Base-by-base conservation (phyloP, 139 green algal species). In the Auxenochlorella protothecoides region DNA sequence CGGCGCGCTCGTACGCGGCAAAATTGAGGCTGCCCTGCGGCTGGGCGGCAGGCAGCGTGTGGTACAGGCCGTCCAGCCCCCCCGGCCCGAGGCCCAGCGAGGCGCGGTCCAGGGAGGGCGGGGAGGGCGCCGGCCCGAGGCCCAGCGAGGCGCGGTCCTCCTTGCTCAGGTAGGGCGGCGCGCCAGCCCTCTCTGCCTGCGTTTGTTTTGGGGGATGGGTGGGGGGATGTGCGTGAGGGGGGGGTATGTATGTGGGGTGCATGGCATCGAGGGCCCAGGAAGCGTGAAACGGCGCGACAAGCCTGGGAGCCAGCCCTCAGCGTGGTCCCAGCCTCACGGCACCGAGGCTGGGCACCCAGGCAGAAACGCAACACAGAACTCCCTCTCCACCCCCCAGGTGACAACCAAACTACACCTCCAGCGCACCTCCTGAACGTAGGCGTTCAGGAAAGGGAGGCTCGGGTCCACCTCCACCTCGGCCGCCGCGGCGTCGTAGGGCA, bases 381-480 rank as follows among this genome's bases (percentile, higher is more conserved):
- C 27, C 27, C 27, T 44, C 27, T 44, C 27, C 27, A 44, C 27
- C 27, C 27, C 27, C 27, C 27, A 44, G 27, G 27, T 44, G 27
- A 44, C 27, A 44, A 44, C 27, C 27, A 44, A 44, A 44, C 27
- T 44, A 44, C 52, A 5, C 52, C 57, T 8, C 12, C 65, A 8
- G 5, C 59, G 5, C 51, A 74, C 66, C 76, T 82, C 55, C 60
- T 79, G 70, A 11, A 86, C 81, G 71, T 76, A 85, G 63, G 13
- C 60, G 44, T 89, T 72, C 60, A 94, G 78, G 79, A 92, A 94
- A 5, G 81, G 62, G 53, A 92, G 78, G 12, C 66, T 55, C 2
- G 68, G 54, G 5, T 81, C 71, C n/a, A 89, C 80, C 15, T 86
- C 84, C 57, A 93, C 74, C 60, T 94, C 89, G 75, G 95, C 86